Evolutionary conservation across 202 grass and related monocot genomes (phyloP), one percentile per base, ranked within the genome.

Genomic region (Schoenoplectus triqueter): DNA sequence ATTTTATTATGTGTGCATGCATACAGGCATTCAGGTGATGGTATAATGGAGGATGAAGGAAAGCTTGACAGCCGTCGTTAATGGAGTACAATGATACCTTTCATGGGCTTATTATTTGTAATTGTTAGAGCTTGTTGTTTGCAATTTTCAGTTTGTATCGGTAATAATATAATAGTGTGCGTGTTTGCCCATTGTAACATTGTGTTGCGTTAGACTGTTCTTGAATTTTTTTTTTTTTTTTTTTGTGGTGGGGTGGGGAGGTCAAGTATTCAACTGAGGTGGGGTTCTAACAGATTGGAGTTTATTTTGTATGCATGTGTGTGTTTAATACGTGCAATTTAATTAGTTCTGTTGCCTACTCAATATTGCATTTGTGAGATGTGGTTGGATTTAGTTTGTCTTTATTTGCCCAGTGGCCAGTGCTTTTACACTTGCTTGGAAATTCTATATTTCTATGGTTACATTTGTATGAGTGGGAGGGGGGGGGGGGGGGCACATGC

Each of bases 21-120:
- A 40, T 56, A 82, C 52, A 83, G 81, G 65, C 65, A 83, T 83
- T 65, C 81, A 10, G 81, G 81, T 55, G 81, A 83, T 11, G 81
- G 81, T 69, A 83, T 83, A 71, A 83, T 83, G 81, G 81, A 83
- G 81, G 81, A 83, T 54, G 81, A 83, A 83, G 66, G 81, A 59
- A 71, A 69, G 49, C 15, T 41, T 83, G 66, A 83, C 1, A 7
- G 65, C 31, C 81, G 81, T 71, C 81, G 81, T 83, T 83, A 83
- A 82, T 82, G 15, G 48, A 71, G 64, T 83, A 83, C 15, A 52
- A 51, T 31, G 70, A 83, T 21, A 17, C 5, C 6, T 71, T 71
- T 83, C 7, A 4, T 71, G 64, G 66, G 64, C 13, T 83, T 83
- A 64, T 83, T 59, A 59, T 71, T 62, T 83, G 81, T 83, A 69